Conservation (phyloP, 1,284 basidiomycete species). For the Austroboletus novae-zelandiae region DNA sequence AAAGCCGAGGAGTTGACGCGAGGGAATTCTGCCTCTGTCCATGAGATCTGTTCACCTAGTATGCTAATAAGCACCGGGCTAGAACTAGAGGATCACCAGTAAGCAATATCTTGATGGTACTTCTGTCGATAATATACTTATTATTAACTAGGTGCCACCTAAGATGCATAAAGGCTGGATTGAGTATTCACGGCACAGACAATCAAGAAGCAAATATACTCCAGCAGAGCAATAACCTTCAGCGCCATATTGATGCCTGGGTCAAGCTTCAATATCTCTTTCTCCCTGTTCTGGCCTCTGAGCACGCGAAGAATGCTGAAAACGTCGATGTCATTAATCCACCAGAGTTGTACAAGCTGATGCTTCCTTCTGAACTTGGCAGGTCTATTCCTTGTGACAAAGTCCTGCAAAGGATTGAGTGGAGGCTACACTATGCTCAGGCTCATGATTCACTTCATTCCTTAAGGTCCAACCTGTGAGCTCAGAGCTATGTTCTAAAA, state of each 20-base stretch:
- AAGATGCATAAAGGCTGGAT: not conserved
- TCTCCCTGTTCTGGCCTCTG: not conserved
- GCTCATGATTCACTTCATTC: not conserved
- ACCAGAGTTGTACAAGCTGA: not conserved
- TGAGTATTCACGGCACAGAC: not conserved
- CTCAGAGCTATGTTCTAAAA: not conserved
- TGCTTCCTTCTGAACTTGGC: not conserved
- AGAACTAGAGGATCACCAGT: constrained; percentile 2
- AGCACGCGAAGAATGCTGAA: not conserved
- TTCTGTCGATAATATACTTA: too few species aligned
- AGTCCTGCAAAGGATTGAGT: not conserved
- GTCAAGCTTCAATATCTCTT: not conserved
- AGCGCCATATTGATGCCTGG: not conserved
- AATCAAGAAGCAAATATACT: not conserved
- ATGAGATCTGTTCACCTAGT: not conserved
- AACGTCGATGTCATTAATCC: not conserved
- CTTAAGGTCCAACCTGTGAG: not conserved
- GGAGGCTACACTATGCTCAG: not conserved
- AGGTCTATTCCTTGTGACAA: not conserved
- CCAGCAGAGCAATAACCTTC: not conserved
- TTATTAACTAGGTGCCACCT: too few species aligned
- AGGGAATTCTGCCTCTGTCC: not conserved
- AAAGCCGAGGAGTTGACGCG: not conserved
- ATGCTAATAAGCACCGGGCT: not conserved
- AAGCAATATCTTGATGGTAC: not conserved